Evolutionary conservation across 495 filamentous ascomycete species (phyloP), one percentile per base, ranked within the genome.

Genomic region (Polyplosphaeria fusca): DNA sequence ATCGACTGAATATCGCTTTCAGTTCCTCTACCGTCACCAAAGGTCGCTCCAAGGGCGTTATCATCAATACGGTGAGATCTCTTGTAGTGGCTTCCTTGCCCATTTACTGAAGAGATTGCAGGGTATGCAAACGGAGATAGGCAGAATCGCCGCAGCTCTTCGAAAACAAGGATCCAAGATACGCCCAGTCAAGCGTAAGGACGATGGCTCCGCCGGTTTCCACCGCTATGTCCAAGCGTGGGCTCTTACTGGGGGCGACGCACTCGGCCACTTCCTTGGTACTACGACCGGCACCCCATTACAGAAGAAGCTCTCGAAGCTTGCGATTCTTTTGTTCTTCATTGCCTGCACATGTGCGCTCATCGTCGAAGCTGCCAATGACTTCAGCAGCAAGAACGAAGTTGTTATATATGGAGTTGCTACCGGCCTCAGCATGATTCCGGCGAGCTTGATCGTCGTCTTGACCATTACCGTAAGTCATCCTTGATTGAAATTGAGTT

Each of bases 381-480:
- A 79, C 20, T 87, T 82, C 72, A 70, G 76, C 28, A 72, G 76
- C 47, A 73, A 77, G 28, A 78, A 76, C 26, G 83, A 87, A 54
- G 82, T 86, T 39, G 80, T 87, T 54, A 81, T 88, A 58, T 88
- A 88, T 70, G 79, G 76, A 52, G 80, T 81, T 26, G 61, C 60
- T 24, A 70, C 67, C 12, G 63, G 63, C 38, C 50, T 67, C 18
- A 53, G 28, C 13, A 70, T 88, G 76, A 87, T 89, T 64, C 86
- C 86, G 3, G 86, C 86, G 47, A 84, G 81, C 58, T 73, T 89
- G 49, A 83, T 87, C 39, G 86, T 86, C 30, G 84, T 88, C 28
- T 67, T 88, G 58, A 88, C 86, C 0, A 87, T 88, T 56, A 87
- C 85, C 22, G n/a, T n/a, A n/a, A n/a, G n/a, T n/a, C n/a, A n/a